Conservation (phyloP, 1,139 yeast genomes). For the Candida sp. region DNA sequence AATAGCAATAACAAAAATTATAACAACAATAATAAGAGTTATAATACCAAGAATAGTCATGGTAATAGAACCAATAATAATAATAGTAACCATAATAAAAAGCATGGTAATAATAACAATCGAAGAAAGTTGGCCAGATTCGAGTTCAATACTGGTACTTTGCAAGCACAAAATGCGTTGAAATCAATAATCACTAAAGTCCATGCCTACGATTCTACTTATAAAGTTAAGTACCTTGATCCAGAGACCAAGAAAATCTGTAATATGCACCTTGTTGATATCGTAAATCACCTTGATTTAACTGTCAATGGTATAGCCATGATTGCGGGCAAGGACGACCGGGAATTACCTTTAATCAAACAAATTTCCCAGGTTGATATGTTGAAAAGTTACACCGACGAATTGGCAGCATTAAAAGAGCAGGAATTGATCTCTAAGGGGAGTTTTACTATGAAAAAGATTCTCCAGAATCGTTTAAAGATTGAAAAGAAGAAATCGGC, state of each 20-base stretch:
- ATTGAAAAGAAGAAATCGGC: conserved; percentile 36
- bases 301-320: conserved; percentile 25
- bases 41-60: not conserved
- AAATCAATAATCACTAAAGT: conserved; percentile 27
- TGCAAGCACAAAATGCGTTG: conserved; percentile 26
- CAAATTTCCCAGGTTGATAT: conserved; percentile 25
- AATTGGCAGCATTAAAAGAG: conserved; percentile 30
- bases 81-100: conserved; percentile 2
- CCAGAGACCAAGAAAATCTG: conserved; percentile 20
- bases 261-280: conserved; percentile 21
- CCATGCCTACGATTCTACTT: conserved; percentile 16
- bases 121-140: conserved; percentile 11
- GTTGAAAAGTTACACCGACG: conserved; percentile 29
- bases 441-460: conserved; percentile 27
- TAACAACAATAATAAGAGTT: not conserved
- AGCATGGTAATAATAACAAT: conserved; percentile 3
- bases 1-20: not conserved
- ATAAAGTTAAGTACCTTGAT: conserved; percentile 25
- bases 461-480: conserved; percentile 23
- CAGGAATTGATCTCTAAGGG: conserved; percentile 32
- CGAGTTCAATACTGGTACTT: conserved; percentile 16
- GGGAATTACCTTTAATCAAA: conserved; percentile 26
- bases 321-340: conserved; percentile 16
- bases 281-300: conserved; percentile 30
- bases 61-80: not conserved